phyloP scores from a whole-genome alignment of 371 early-diverging fungal species.

The Scutellospora calospora region DNA sequence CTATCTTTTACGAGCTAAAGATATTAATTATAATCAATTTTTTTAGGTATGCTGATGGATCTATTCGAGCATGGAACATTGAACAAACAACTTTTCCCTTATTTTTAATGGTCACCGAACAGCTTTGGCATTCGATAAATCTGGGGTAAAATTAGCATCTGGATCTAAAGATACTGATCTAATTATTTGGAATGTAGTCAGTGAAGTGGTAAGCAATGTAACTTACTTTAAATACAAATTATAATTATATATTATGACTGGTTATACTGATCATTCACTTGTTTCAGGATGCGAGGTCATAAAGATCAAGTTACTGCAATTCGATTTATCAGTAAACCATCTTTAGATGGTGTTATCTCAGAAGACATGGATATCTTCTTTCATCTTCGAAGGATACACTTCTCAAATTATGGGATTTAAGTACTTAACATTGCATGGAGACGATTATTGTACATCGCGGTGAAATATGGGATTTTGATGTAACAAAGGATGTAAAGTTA shows the following conservation, averaged over 20 bases:
- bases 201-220: conserved; percentile 64
- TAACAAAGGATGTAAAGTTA: conserved; percentile 64
- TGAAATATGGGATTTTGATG: conserved; percentile 90
- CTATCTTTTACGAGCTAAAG: neutral
- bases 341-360: conserved; percentile 48
- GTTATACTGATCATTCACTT: conserved; percentile 12
- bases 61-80: conserved; percentile 80
- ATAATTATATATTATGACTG: no score
- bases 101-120: conserved; percentile 94
- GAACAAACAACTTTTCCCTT: conserved; percentile 55
- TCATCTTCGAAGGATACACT: conserved; percentile 94
- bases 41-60: conserved; percentile 79
- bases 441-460: conserved; percentile 92
- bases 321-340: conserved; percentile 49
- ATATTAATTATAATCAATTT: neutral
- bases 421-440: conserved; percentile 93
- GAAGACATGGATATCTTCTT: conserved; percentile 74
- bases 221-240: conserved; percentile 9
- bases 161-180: conserved; percentile 94
- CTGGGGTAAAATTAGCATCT: conserved; percentile 85
- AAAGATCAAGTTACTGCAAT: conserved; percentile 89
- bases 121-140: conserved; percentile 79
- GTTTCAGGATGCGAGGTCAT: conserved; percentile 85
- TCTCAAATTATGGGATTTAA: conserved; percentile 95
- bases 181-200: conserved; percentile 94